phyloP scores from a whole-genome alignment of 208 protist species.

The Acanthamoeba sp. region DNA sequence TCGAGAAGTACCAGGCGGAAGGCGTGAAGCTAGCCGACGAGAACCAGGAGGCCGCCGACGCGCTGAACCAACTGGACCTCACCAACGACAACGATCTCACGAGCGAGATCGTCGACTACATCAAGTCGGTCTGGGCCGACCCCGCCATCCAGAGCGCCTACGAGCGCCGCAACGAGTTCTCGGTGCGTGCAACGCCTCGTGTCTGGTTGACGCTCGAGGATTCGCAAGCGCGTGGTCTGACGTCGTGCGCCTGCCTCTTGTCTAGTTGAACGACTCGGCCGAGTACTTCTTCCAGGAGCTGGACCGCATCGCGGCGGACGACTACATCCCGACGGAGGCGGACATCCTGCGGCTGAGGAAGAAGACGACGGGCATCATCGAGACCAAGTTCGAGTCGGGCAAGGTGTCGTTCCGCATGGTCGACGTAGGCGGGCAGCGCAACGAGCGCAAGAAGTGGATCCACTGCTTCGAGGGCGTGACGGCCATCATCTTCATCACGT shows the following conservation, averaged over 20 bases:
- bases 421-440: constrained; percentile 92
- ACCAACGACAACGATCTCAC: constrained; percentile 32
- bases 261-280: constrained; percentile 60
- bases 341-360: constrained; percentile 91
- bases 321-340: constrained; percentile 88
- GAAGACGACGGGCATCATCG: constrained; percentile 93
- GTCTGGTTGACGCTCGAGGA: neutral
- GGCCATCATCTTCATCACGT: constrained; percentile 91
- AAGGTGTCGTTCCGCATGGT: constrained; percentile 88
- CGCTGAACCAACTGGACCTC: neutral
- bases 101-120: constrained; percentile 80
- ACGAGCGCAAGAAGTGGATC: constrained; percentile 93
- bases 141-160: constrained; percentile 80
- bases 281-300: constrained; percentile 86
- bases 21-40: neutral
- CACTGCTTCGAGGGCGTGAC: constrained; percentile 92
- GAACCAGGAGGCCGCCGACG: constrained; percentile 18
- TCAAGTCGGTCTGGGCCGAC: constrained; percentile 86
- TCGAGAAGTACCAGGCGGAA: neutral
- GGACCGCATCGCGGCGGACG: constrained; percentile 82
- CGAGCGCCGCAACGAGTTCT: constrained; percentile 82
- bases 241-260: too few relatives aligned
- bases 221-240: neutral
- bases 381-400: constrained; percentile 89
- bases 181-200: constrained; percentile 85